Conservation (phyloP, 257 asterid genomes). For the Scutellaria barbata region DNA sequence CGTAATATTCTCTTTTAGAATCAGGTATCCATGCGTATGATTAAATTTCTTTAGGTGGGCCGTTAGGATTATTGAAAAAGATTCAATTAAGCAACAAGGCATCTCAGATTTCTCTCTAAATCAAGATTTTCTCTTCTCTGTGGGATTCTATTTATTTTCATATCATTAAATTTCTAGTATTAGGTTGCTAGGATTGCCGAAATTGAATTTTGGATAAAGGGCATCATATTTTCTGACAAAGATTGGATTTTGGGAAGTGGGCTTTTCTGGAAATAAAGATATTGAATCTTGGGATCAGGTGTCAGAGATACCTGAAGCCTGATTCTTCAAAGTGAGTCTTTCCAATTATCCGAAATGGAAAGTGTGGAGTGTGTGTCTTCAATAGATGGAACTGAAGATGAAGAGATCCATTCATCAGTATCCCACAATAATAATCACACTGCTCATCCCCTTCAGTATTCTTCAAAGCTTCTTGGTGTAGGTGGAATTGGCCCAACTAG, state of each 20-base stretch:
- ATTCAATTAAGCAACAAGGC: slow-evolving; percentile 19
- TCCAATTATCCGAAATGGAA: slow-evolving; percentile 51
- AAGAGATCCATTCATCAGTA: slow-evolving; percentile 70
- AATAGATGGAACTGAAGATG: slow-evolving; percentile 75
- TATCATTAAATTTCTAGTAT: slow-evolving; percentile 22
- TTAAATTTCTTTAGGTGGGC: slow-evolving; percentile 27
- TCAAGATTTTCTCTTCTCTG: not conserved
- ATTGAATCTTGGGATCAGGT: slow-evolving; percentile 30
- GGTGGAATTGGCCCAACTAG: slow-evolving; percentile 66
- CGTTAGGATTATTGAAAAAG: slow-evolving; percentile 19
- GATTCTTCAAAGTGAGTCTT: slow-evolving; percentile 29
- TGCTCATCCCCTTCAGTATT: slow-evolving; percentile 44
- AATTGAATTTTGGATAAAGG: slow-evolving; percentile 28
- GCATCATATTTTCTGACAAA: slow-evolving; percentile 28
- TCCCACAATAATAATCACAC: slow-evolving; percentile 43
- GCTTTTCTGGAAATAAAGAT: slow-evolving; percentile 22
- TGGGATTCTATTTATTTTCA: slow-evolving; percentile 21
- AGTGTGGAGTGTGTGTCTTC: slow-evolving; percentile 79
- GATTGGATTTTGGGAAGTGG: slow-evolving; percentile 32
- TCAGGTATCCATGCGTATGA: slow-evolving; percentile 29
- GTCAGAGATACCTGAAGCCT: slow-evolving; percentile 17
- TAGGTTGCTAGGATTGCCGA: slow-evolving; percentile 28
- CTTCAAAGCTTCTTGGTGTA: slow-evolving; percentile 58
- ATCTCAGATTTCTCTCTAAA: slow-evolving; percentile 22
- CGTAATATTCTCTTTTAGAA: slow-evolving; percentile 8